Conservation (phyloP, 495 filamentous ascomycete species). For the Penicillium simplicissimum region DNA sequence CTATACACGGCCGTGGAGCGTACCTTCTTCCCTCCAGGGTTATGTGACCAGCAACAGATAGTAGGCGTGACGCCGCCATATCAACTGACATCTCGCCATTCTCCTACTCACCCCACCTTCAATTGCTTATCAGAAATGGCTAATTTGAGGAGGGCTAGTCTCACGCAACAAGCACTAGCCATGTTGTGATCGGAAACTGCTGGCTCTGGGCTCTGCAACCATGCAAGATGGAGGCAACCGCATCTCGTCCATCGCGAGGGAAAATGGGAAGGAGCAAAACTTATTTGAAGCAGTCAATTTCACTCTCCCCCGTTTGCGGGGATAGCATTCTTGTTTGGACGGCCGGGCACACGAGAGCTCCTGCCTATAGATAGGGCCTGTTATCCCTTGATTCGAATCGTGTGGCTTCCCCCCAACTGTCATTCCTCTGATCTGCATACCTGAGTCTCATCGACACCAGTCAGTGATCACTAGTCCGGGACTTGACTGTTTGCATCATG, state of each 20-base stretch:
- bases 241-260: constrained; percentile 5
- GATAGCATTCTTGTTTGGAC: constrained; percentile 18
- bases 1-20: background rate
- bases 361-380: constrained; percentile 1
- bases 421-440: constrained; percentile 7
- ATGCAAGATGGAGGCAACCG: constrained; percentile 15
- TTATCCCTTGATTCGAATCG: constrained; percentile 11
- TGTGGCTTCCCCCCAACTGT: background rate
- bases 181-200: constrained; percentile 25
- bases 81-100: constrained; percentile 13
- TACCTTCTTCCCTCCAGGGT: background rate
- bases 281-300: constrained; percentile 18
- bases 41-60: background rate
- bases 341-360: background rate
- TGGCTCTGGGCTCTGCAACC: constrained; percentile 7
- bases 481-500: constrained; percentile 14
- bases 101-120: background rate
- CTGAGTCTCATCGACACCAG: constrained; percentile 1
- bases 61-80: background rate
- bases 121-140: background rate
- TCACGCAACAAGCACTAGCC: constrained; percentile 21
- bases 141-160: constrained; percentile 16
- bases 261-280: background rate
- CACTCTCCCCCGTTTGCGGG: constrained; percentile 7
- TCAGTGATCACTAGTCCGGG: background rate